Base-by-base conservation (phyloP, 1,284 basidiomycete genomes). In the Phlebopus sp. region DNA sequence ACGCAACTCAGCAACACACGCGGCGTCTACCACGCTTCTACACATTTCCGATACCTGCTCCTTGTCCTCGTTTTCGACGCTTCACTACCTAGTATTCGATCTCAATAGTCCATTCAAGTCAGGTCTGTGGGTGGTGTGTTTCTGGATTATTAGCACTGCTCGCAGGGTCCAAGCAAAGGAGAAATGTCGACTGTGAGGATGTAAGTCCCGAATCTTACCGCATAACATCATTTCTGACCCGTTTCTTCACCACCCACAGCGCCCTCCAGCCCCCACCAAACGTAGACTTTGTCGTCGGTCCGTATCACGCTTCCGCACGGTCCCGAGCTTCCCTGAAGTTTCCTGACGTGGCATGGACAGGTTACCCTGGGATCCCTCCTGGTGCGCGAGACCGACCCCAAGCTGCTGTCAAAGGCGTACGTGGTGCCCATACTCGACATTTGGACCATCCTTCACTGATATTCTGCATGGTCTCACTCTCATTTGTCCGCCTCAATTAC, bases 231-330 rank as follows among this genome's bases (percentile, higher is more conserved):
- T 25, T 5, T 29, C n/a, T 34, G 44, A 25, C 50, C 54, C 11
- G 54, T 50, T 6, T 27, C 38, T 27, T 7, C 42, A n/a, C 15
- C 46, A 36, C 31, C 38, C 30, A 35, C 59, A 89, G 86, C 64
- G 85, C 80, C 36, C 73, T 90, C 59, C 82, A 86, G 53, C 86
- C 86, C 14, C 87, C 87, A 42, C 86, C 86, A 48, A 88, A 90
- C 69, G 84, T 89, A 61, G 87, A 90, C 60, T 90, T 89, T 63
- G 84, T 91, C 5, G 79, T 86, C 65, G 87, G 87, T 86, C 55
- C 51, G 75, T 60, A 11, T 10, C 44, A 30, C 47, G 38, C 48
- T 39, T 34, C 13, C 38, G 37, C 31, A n/a, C 25, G 9, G 23
- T 19, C 23, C 38, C 23, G 36, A 17, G 37, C 29, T 8, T 27